phyloP scores from a whole-genome alignment of 148 eudicot species.

The Rhododendron ferrugineum region DNA sequence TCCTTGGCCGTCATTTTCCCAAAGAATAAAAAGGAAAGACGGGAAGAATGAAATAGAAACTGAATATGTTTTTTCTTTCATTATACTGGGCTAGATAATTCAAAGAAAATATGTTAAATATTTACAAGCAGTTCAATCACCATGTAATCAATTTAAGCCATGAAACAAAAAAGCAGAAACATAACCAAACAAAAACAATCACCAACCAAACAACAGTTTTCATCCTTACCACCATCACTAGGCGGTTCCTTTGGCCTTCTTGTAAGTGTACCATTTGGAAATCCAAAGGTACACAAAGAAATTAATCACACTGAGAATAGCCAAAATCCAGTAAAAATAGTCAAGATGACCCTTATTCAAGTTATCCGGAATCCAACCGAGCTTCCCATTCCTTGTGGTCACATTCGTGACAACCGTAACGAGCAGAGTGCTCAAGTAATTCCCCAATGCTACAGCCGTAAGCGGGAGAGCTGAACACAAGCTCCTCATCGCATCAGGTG shows the following conservation, averaged over 20 bases:
- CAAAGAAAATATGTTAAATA: neutral
- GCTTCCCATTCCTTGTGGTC: constrained; percentile 6
- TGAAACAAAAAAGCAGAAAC: neutral
- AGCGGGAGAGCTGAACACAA: constrained; percentile 3
- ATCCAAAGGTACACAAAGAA: constrained; percentile 4
- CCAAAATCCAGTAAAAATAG: constrained; percentile 11
- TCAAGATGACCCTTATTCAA: constrained; percentile 10
- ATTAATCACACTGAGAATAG: constrained; percentile 6
- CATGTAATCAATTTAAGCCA: neutral
- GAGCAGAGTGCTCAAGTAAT: constrained; percentile 6
- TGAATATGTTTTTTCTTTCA: too few species aligned
- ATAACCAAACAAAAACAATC: neutral
- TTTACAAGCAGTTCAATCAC: neutral
- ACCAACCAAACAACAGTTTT: neutral
- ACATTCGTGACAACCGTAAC: constrained; percentile 1
- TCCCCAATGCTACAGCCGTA: neutral
- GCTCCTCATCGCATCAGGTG: constrained; percentile 1
- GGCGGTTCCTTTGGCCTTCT: constrained; percentile 5
- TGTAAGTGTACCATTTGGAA: constrained; percentile 7
- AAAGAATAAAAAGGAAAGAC: too few species aligned
- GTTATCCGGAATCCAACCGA: constrained; percentile 3
- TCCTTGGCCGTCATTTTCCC: too few species aligned
- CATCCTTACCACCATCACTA: neutral
- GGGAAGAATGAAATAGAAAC: too few species aligned
- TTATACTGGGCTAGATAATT: neutral